Percentiles rank a stretch among this genome's conserved stretches.
Conservation (phyloP, 139 green algal species). For the Eudorina sp. region DNA sequence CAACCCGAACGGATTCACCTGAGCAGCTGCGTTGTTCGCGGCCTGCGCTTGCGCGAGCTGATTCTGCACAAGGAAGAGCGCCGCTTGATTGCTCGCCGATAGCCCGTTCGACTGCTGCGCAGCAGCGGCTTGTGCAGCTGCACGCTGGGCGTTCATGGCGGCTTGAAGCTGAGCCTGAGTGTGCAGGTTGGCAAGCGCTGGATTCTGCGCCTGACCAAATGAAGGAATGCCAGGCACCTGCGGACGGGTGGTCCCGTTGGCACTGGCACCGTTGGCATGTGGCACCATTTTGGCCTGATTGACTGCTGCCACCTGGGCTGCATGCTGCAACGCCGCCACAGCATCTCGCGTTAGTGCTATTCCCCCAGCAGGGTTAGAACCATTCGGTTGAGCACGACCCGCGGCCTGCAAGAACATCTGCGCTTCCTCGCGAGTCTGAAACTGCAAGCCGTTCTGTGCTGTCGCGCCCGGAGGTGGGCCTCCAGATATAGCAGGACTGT, state of each 20-base stretch:
- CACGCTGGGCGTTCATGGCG: conserved; percentile 45
- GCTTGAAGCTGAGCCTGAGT: conserved; percentile 45
- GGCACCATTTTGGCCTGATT: conserved; percentile 45
- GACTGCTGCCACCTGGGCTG: conserved; percentile 31
- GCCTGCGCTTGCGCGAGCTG: conserved; percentile 44
- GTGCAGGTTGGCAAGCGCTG: conserved; percentile 23
- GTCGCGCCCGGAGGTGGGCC: neutral
- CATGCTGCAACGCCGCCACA: conserved; percentile 42
- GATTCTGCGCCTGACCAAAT: conserved; percentile 32
- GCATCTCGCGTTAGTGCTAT: conserved; percentile 22
- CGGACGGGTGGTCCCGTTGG: conserved; percentile 20
- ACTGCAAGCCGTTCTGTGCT: conserved; percentile 39
- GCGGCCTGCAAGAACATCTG: conserved; percentile 44
- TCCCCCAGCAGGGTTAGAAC: neutral
- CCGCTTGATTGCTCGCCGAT: conserved; percentile 34
- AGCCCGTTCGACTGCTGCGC: neutral
- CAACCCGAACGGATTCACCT: conserved; percentile 22
- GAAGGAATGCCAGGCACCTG: neutral
- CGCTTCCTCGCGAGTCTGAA: conserved; percentile 42
- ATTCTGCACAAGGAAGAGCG: conserved; percentile 45
- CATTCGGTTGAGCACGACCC: neutral
- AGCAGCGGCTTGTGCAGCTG: conserved; percentile 22
- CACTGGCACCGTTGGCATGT: neutral
- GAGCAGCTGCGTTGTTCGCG: conserved; percentile 28
- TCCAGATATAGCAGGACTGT: conserved; percentile 34